Conservation (phyloP, 805 yeast species). For the Saturnispora sekii region DNA sequence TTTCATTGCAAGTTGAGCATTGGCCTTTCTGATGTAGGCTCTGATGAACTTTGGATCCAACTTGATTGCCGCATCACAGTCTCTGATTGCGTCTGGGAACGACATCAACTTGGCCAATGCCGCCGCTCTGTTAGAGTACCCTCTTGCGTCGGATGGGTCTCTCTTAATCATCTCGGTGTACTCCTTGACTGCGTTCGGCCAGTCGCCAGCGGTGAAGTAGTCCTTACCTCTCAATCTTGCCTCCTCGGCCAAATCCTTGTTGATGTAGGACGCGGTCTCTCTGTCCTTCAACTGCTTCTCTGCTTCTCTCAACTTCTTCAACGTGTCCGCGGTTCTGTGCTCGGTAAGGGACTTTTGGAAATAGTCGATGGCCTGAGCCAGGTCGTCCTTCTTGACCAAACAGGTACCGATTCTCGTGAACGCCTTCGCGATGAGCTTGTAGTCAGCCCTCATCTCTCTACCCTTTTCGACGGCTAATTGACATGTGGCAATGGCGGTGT, state of each 20-base stretch:
- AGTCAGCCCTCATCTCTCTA: constrained; percentile 83
- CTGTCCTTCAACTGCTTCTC: constrained; percentile 76
- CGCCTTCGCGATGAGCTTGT: constrained; percentile 84
- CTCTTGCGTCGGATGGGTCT: constrained; percentile 94
- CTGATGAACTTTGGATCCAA: constrained; percentile 84
- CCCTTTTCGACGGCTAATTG: constrained; percentile 80
- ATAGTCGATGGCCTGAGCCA: constrained; percentile 60
- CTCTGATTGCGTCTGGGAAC: constrained; percentile 92
- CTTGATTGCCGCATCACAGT: constrained; percentile 82
- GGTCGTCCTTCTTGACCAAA: constrained; percentile 66
- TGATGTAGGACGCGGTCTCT: constrained; percentile 71
- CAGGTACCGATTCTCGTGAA: constrained; percentile 84
- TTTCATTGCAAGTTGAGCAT: constrained; percentile 82
- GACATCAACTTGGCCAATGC: constrained; percentile 90
- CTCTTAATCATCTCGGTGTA: constrained; percentile 95
- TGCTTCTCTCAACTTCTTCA: constrained; percentile 75
- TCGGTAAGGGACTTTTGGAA: constrained; percentile 92
- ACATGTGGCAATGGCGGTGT: constrained; percentile 74
- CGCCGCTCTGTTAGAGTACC: constrained; percentile 97
- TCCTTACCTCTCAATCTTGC: constrained; percentile 92
- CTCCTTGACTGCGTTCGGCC: constrained; percentile 94
- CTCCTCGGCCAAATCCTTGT: constrained; percentile 89
- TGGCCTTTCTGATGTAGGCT: constrained; percentile 96
- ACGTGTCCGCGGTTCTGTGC: constrained; percentile 90
- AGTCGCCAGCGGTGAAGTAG: constrained; percentile 78